Conservation (phyloP, 2,329 filamentous ascomycete species). For the Colletotrichum higginsianum region DNA sequence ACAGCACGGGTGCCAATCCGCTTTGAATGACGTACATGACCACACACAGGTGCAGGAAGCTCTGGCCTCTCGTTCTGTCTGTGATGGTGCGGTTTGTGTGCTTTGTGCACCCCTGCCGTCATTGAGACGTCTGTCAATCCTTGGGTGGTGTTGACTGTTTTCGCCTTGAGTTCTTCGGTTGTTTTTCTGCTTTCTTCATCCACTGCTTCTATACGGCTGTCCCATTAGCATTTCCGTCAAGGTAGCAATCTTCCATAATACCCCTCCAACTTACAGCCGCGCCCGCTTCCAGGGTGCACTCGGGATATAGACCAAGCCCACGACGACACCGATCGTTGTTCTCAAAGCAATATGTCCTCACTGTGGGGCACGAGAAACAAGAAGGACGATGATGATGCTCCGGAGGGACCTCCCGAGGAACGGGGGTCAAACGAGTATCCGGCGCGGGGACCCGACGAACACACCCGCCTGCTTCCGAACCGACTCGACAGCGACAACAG, state of each 20-base stretch:
- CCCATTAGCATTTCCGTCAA: neutral
- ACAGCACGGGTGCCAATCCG: neutral
- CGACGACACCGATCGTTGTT: neutral
- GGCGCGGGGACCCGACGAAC: conserved; percentile 60
- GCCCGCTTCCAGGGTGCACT: neutral
- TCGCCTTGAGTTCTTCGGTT: neutral
- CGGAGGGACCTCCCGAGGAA: conserved; percentile 46
- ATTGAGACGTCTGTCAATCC: conserved; percentile 32
- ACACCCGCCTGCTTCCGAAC: conserved; percentile 78
- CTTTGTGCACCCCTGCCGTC: conserved; percentile 33
- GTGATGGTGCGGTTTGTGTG: neutral
- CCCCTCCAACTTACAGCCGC: neutral
- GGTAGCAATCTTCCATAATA: neutral
- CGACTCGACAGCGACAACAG: conserved; percentile 66
- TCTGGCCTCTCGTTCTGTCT: conserved; percentile 19
- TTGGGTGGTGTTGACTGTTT: conserved; percentile 5
- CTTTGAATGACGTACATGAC: conserved; percentile 37
- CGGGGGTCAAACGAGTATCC: conserved; percentile 23
- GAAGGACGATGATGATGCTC: conserved; percentile 46
- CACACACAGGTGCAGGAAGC: conserved; percentile 20
- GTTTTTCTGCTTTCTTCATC: neutral
- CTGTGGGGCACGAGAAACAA: conserved; percentile 39
- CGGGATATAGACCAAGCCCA: neutral
- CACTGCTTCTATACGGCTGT: neutral
- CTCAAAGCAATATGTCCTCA: conserved; percentile 24